Conservation (phyloP, 192 early-diverging fungal species). For the Diversispora eburnea region DNA sequence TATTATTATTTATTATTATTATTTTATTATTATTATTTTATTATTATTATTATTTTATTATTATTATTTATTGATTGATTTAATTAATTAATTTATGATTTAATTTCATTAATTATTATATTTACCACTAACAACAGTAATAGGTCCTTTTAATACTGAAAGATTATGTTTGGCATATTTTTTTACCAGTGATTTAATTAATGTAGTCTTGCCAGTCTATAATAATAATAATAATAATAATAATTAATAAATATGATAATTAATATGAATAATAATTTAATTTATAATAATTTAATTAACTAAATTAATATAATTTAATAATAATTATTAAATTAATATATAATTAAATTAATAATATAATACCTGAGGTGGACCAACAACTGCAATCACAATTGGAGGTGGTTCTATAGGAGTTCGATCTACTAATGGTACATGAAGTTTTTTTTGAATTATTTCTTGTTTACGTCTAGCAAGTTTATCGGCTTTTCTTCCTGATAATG, state of each 20-base stretch:
- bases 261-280: too few species aligned
- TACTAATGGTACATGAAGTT: constrained; percentile 92
- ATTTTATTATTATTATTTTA: too few species aligned
- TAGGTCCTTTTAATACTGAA: constrained; percentile 88
- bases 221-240: too few species aligned
- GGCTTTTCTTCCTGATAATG: constrained; percentile 67
- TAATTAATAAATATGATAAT: too few species aligned
- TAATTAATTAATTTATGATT: constrained; percentile 16
- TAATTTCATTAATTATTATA: neutral
- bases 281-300: neutral
- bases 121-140: constrained; percentile 90
- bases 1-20: too few species aligned
- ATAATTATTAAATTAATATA: neutral
- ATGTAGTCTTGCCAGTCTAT: constrained; percentile 92
- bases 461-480: constrained; percentile 79
- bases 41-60: too few species aligned
- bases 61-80: neutral
- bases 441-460: constrained; percentile 81
- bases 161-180: constrained; percentile 93
- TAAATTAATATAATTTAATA: neutral
- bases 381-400: constrained; percentile 90
- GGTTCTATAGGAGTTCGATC: constrained; percentile 89
- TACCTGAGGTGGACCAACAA: constrained; percentile 92
- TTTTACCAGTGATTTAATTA: constrained; percentile 94
- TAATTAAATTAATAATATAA: constrained; percentile 18